Base-by-base conservation (phyloP, 768 basidiomycete genomes). In the Rhizopogon roseolus region DNA sequence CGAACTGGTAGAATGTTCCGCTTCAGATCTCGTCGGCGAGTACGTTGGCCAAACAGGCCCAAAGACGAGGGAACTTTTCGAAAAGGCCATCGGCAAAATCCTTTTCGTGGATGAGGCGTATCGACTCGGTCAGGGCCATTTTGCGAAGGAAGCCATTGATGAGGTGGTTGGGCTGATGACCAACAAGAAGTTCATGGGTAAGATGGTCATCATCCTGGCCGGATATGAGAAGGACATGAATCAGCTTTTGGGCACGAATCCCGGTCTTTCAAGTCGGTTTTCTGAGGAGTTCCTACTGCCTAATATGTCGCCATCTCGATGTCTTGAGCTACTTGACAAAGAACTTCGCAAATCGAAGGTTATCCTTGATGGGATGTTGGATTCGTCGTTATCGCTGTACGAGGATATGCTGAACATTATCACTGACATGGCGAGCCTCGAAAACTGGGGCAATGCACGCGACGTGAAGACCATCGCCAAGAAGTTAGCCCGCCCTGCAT, bases 101-200 rank as follows among this genome's bases (percentile, higher is more conserved):
- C 72, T 88, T 1, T 88, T 88, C 68, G 74, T 88, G 49, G 86
- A 88, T 52, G 86, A 88, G 55, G 86, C 86, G 0, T 88, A 88
- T 60, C 73, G 85, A 29, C 72, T 88, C 11, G 64, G 73, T 8
- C 73, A 84, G 49, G 85, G 85, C 0, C 79, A 71, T 0, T 88
- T 85, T 57, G 83, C 84, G 1, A 75, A 84, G 62, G 87, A 88
- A 63, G 86, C 86, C 6, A 76, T 86, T 37, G 87, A 88, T 62
- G 87, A 88, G 59, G 64, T 88, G 27, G 87, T 88, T 6, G 78
- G 77, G 4, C 63, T 82, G 1, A 71, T 88, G 54, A 88, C 86
- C 1, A 72, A 82, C 38, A 76, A 81, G 1, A 70, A 66, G 39
- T 88, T 77, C 69, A 74, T 75, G 57, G 70, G 73, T 16, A 86